Base-by-base conservation (phyloP, 2,329 filamentous ascomycete species). In the Aspergillus tanneri region DNA sequence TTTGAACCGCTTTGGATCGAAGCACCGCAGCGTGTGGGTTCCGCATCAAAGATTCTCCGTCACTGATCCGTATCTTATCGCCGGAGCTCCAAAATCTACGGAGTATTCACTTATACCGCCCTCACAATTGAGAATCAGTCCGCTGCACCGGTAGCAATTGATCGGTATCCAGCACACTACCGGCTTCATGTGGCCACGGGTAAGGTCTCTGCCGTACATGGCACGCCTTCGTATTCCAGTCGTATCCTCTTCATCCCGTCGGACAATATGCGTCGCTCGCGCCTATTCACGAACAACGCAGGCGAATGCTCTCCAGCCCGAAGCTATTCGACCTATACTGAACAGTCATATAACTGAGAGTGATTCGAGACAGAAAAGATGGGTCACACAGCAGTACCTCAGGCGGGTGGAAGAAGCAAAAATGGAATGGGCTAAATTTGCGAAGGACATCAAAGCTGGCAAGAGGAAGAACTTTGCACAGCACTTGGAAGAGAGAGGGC, bases 401-500 rank as follows among this genome's bases (percentile, higher is more conserved):
- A 62, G 58, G 42, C 66, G 68, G 25, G 68, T 66, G 50, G 59
- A 68, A 37, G 70, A 71, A n/a, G 72, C 68, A 0, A 60, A 71
- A 50, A 48, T 63, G 34, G 63, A 72, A 57, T 76, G 73, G 73
- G 57, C 60, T 28, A 48, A 46, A 12, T 66, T 66, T 43, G 72
- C 73, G 6, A 44, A 69, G 45, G 68, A 74, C 44, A 77, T 76
- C 49, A 65, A 69, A 49, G 63, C 54, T 14, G 75, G 75, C 8
- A 66, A 69, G 46, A 66, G 68, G 49, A 69, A 73, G 55, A 72
- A 64, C 48, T 75, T 77, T 53, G 58, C 71, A 16, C 58, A 67
- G 38, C 64, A 73, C 27, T 57, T 78, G 22, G 74, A 77, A 52
- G 71, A 76, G 49, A 64, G 75, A 55, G 73, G 71, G 0, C 60